These are phyloP conservation scores for Teratosphaeria pseudoeucalypti DNA, from an alignment of 2,329 filamentous ascomycete species.

Conservation along the genomic window DNA sequence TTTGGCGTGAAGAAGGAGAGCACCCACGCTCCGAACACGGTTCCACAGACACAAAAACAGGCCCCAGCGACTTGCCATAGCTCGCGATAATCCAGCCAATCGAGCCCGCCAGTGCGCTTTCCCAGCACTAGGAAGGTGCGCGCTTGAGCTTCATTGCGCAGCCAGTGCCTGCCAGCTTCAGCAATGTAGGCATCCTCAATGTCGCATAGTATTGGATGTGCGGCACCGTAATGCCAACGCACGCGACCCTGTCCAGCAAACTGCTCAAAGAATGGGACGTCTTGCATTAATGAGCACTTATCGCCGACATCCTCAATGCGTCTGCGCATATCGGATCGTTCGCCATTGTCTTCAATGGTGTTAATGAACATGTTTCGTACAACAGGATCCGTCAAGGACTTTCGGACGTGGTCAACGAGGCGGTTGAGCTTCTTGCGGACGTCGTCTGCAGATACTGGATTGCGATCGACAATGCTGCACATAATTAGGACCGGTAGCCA, in stretches of 20 bases:
- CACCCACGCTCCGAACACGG: constrained; percentile 30
- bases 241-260: constrained; percentile 33
- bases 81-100: constrained; percentile 35
- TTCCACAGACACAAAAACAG: constrained; percentile 27
- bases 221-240: constrained; percentile 28
- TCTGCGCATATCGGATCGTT: constrained; percentile 14
- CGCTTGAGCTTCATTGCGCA: constrained; percentile 22
- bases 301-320: constrained; percentile 20
- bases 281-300: constrained; percentile 15
- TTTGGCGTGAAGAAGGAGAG: constrained; percentile 37
- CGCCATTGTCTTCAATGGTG: constrained; percentile 16
- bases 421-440: constrained; percentile 31
- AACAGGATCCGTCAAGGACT: constrained; percentile 21
- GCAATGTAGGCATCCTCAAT: constrained; percentile 33
- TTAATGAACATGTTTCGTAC: constrained; percentile 22
- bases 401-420: constrained; percentile 28
- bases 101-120: constrained; percentile 19
- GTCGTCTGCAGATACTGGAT: constrained; percentile 33
- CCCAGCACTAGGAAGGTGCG: constrained; percentile 28
- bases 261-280: constrained; percentile 26
- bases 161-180: constrained; percentile 30
- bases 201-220: constrained; percentile 33
- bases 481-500: constrained; percentile 39
- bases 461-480: constrained; percentile 37
- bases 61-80: constrained; percentile 33